Conservation (phyloP, 116 monocot genomes). For the Thalassia testudinum region DNA sequence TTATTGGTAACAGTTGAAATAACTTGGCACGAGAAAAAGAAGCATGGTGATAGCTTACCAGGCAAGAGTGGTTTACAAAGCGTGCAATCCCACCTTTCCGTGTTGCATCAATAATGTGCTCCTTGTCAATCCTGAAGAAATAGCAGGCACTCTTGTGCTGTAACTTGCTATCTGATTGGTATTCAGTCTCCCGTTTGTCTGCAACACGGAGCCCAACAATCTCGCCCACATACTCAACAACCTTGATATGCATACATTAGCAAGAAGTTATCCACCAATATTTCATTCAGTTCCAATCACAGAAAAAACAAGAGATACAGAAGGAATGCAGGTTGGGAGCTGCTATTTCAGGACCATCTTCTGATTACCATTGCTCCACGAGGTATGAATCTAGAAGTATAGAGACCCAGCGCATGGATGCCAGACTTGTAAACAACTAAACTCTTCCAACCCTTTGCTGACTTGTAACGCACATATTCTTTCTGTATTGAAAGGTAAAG, state of each 20-base stretch:
- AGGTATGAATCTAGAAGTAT: conserved; percentile 67
- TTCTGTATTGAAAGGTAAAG: conserved; percentile 26
- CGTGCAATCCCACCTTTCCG: conserved; percentile 90
- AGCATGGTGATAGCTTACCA: conserved; percentile 23
- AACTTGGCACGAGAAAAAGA: neutral
- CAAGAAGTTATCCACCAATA: no score
- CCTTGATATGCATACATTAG: conserved; percentile 20
- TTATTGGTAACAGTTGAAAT: neutral
- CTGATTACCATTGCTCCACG: conserved; percentile 69
- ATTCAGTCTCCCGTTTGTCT: conserved; percentile 89
- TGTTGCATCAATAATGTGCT: conserved; percentile 94
- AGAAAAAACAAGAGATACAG: neutral
- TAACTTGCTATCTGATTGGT: conserved; percentile 58
- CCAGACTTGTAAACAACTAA: conserved; percentile 90
- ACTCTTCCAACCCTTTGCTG: conserved; percentile 61
- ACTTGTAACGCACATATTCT: conserved; percentile 75
- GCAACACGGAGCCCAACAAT: conserved; percentile 78
- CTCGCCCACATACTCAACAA: conserved; percentile 96
- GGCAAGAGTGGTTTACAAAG: conserved; percentile 95
- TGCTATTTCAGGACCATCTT: no score
- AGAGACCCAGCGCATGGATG: conserved; percentile 91
- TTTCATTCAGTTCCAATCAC: no score
- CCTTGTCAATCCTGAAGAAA: conserved; percentile 90
- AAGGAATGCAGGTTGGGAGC: neutral
- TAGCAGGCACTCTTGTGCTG: conserved; percentile 97